Evolutionary conservation across 371 early-diverging fungal species (phyloP), one percentile per base, ranked within the genome.

Genomic region (Choanephora cucurbitarum): DNA sequence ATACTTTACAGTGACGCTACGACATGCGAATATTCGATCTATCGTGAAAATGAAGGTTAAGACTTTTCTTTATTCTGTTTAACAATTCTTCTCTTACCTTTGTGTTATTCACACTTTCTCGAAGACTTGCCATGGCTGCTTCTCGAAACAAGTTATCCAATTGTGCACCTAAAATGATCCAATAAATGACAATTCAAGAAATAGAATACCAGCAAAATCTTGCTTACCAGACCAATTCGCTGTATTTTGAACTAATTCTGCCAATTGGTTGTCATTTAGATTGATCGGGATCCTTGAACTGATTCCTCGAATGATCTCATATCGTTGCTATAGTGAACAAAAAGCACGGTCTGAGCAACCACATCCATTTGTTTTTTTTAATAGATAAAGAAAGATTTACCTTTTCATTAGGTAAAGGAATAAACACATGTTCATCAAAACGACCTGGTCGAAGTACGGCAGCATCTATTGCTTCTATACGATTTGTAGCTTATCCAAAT

Each of bases 371-470:
- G n/a, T n/a, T n/a, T n/a, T n/a, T n/a, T n/a, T n/a, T n/a, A n/a
- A n/a, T n/a, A n/a, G n/a, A n/a, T n/a, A n/a, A 28, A 17, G 28
- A 21, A 22, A 22, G 18, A 28, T 11, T 37, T 67, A 78, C 83
- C 57, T 70, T 56, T 14, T 81, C 77, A 76, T 98, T 91, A 14
- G 99, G 99, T 45, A 94, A 80, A 28, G 97, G 90, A 50, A 99
- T 90, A 69, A 96, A 91, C 24, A 99, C 89, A 65, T 97, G 93
- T 70, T 99, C 99, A 75, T 99, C 99, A 47, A 99, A 87, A 57
- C 99, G 94, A 22, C 99, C 99, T 39, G 99, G 99, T 63, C 98
- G 82, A 66, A 99, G 68, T 60, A 99, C 90, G 56, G 99, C 92
- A 21, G 95, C 82, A 81, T 99, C 97, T 31, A 99, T 89, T 22